Evolutionary conservation across 306 rosid genomes (phyloP), one percentile per base, ranked within the genome.

Genomic region (Prunus mira): DNA sequence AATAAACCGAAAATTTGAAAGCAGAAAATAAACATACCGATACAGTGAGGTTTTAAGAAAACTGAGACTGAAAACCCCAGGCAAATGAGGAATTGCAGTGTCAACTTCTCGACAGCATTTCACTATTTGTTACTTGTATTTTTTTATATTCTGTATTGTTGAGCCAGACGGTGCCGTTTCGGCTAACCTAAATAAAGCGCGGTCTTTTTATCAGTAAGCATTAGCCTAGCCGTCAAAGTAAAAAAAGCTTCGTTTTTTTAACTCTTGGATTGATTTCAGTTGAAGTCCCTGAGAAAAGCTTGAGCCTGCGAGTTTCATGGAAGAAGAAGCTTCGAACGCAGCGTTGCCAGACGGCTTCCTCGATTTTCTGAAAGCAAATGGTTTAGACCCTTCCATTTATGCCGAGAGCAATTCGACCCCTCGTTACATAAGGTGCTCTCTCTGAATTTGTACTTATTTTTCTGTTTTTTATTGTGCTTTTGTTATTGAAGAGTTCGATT

Each of bases 361-460:
- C 30, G 79, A 79, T 4, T 92, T 95, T 77, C 88, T 95, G n/a
- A 68, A 80, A 63, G 82, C 74, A 9, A 95, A 92, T 67, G 92
- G 89, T 13, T 24, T 95, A 24, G 91, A 95, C 82, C 92, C 98
- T 43, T 82, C 92, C 13, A 85, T 95, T 46, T 88, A 95, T 56
- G 78, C 90, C 3, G 73, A 89, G 27, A 74, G 80, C 12, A 90
- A 88, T 79, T 90, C 93, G n/a, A 88, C 78, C 25, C 98, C 97
- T 41, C 92, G 97, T 62, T 95, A 79, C 78, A 86, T 92, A 74
- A 89, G 98, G 98, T 95, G 71, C 76, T 32, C 30, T 58, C 52
- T 18, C 17, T 46, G 6, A 55, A 45, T 64, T 52, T 70, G 15
- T 41, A 9, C 61, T 46, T 0, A 12, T 17, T 2, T 46, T 51